Evolutionary conservation across 2,329 filamentous ascomycete species (phyloP).

Genomic region (Paecilomyces niveus): DNA sequence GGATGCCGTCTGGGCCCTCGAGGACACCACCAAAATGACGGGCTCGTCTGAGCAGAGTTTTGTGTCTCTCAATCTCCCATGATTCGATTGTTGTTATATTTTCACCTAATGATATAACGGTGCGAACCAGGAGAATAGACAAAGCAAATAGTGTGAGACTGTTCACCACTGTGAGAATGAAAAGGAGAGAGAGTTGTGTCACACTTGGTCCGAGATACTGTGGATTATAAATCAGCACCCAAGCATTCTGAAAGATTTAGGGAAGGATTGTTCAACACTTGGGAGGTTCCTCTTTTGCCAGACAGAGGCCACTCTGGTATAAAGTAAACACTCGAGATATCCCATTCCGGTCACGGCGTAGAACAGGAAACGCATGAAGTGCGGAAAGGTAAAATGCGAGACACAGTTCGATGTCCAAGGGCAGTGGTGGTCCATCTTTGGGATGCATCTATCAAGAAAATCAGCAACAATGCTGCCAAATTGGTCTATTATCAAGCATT

Average conservation of each 20-base stretch:
- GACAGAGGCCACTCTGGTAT: constrained; percentile 42
- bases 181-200: constrained; percentile 48
- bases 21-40: constrained; percentile 51
- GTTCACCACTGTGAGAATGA: constrained; percentile 48
- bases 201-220: constrained; percentile 54
- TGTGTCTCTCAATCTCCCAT: constrained; percentile 51
- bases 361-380: constrained; percentile 57
- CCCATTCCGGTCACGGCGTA: constrained; percentile 52
- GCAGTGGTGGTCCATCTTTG: constrained; percentile 62
- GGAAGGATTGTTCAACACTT: constrained; percentile 38
- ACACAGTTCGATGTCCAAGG: constrained; percentile 62
- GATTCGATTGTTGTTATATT: constrained; percentile 60
- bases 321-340: constrained; percentile 51
- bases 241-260: background rate
- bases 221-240: background rate
- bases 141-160: constrained; percentile 52
- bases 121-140: constrained; percentile 47
- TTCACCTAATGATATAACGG: constrained; percentile 47
- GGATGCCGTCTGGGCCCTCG: constrained; percentile 49
- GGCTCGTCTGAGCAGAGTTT: constrained; percentile 39
- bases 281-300: constrained; percentile 52
- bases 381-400: constrained; percentile 58
- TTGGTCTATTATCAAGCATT: background rate
- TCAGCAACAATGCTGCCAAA: background rate
- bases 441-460: constrained; percentile 46